Base-by-base conservation (phyloP, 768 basidiomycete genomes). In the Russula virescens region DNA sequence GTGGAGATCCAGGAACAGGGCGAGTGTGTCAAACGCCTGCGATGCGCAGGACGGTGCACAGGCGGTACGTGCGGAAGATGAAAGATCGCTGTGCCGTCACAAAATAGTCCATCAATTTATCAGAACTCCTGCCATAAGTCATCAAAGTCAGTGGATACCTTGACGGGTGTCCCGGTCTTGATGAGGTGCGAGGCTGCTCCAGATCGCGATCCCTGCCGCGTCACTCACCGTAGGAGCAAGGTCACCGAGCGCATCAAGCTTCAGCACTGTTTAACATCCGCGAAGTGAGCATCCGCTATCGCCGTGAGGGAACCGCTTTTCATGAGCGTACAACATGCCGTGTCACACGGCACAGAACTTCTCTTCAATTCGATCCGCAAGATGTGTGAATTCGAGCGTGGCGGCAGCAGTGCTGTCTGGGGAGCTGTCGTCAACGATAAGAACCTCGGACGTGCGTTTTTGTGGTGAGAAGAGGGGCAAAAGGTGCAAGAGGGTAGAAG, bases 121-220 rank as follows among this genome's bases (percentile, higher is more conserved):
- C 38, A 38, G 38, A 38, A 2, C 2, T 38, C 38, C 31, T 8
- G 8, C 31, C 8, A 31, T 31, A 31, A 31, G 8, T 31, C 31
- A 31, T 31, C 5, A 54, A 9, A 2, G 23, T n/a, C 16, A 21
- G 63, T 79, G 40, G 51, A 8, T 8, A 93, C 94, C 78, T 95
- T 94, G 57, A 98, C 95, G 25, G 97, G 95, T 13, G 91, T 94
- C 47, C 91, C 92, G 0, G 92, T 92, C 67, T 83, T 84, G 58
- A 97, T 94, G 55, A 98, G 81, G 75, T 98, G 95, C 9, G 96
- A 96, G n/a, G 38, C 95, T 77, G 69, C 91, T 94, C 1, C 95
- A 95, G 1, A 97, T 75, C 0, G 78, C 87, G 38, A 38, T 38
- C 10, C 38, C 38, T 38, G 84, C 83, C 1, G 81, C 78, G 14